Percentiles rank a stretch among this genome's conserved stretches.
Evolutionary conservation across 179 eudicot genomes (phyloP).

Genomic region (Vitellaria paradoxa): DNA sequence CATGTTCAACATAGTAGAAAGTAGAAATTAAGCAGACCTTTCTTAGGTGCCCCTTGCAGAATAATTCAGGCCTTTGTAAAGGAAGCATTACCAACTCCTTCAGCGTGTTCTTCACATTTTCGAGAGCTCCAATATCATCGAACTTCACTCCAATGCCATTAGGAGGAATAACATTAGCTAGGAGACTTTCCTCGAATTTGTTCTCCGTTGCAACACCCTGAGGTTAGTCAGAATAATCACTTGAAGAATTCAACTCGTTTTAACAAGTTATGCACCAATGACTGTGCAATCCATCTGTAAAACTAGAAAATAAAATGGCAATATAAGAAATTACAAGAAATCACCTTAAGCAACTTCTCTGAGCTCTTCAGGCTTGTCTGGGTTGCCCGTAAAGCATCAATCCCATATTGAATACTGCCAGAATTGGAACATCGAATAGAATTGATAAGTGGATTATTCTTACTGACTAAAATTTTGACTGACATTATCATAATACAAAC

Average conservation of each 20-base stretch:
- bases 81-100: slow-evolving; percentile 46
- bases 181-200: slow-evolving; percentile 65
- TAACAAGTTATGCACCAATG: background rate
- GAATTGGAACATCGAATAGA: slow-evolving; percentile 3
- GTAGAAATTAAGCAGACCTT: slow-evolving; percentile 33
- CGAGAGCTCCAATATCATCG: slow-evolving; percentile 74
- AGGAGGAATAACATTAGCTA: slow-evolving; percentile 67
- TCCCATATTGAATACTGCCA: slow-evolving; percentile 54
- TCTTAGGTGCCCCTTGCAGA: slow-evolving; percentile 66
- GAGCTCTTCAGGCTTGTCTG: slow-evolving; percentile 54
- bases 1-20: background rate
- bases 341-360: slow-evolving; percentile 65
- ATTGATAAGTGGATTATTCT: background rate
- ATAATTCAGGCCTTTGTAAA: slow-evolving; percentile 63
- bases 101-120: slow-evolving; percentile 68
- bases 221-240: slow-evolving; percentile 3
- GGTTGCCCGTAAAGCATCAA: slow-evolving; percentile 36
- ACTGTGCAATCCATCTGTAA: background rate
- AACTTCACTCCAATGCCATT: slow-evolving; percentile 72
- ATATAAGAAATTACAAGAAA: background rate
- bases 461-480: background rate
- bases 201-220: slow-evolving; percentile 74
- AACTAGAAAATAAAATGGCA: background rate
- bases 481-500: background rate
- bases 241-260: background rate